phyloP scores from a whole-genome alignment of 129 eudicot genomes.

The Pseudognaphalium luteoalbum region DNA sequence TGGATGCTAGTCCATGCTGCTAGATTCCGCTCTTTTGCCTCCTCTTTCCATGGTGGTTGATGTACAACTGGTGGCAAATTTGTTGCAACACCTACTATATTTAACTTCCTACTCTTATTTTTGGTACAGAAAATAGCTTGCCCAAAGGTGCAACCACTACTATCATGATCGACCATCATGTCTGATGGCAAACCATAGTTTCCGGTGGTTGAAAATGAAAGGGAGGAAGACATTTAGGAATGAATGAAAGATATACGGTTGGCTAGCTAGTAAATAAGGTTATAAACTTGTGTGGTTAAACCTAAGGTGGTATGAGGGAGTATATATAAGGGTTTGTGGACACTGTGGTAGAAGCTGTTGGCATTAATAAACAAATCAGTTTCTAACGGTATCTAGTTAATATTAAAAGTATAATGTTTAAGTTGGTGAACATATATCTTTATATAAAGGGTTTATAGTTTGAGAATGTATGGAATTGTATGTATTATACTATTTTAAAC shows the following conservation, averaged over 20 bases:
- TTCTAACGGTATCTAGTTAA: too few species aligned
- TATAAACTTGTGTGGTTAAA: constrained; percentile 18
- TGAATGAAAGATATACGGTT: not conserved
- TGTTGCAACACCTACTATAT: constrained; percentile 50
- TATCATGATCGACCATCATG: constrained; percentile 18
- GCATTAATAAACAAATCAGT: not conserved
- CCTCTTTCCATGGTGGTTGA: constrained; percentile 33
- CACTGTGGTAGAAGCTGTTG: constrained; percentile 23
- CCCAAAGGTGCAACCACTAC: constrained; percentile 20
- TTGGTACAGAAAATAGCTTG: constrained; percentile 17
- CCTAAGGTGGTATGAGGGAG: constrained; percentile 23
- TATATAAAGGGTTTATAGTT: too few species aligned
- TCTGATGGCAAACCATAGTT: constrained; percentile 21
- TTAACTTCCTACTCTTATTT: constrained; percentile 20
- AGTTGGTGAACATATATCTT: too few species aligned
- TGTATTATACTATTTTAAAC: too few species aligned
- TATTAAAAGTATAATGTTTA: too few species aligned
- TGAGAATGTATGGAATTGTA: too few species aligned
- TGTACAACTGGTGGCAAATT: constrained; percentile 29
- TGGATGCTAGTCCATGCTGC: constrained; percentile 85
- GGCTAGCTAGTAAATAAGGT: not conserved
- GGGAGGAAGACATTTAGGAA: constrained; percentile 60
- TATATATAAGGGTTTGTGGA: constrained; percentile 37
- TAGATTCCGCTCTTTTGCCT: constrained; percentile 39
- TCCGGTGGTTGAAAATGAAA: constrained; percentile 43